Percentiles rank a stretch among this genome's conserved stretches.
Conservation (phyloP, 345 rosid genomes). For the Aquilaria sinensis region DNA sequence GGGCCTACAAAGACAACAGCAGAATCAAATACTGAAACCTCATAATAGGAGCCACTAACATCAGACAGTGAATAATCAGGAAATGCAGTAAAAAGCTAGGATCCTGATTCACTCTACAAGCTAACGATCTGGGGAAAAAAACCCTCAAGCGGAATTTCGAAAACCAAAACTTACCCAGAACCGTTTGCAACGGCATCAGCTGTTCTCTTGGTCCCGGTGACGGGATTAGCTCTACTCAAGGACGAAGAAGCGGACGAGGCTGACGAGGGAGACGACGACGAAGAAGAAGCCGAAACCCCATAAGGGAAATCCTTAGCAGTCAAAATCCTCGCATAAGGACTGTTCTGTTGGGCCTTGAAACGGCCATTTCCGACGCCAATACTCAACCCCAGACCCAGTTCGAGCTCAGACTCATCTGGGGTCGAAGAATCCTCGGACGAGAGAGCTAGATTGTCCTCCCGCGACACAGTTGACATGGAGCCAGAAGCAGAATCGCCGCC, state of each 20-base stretch:
- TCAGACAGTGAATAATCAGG: not conserved
- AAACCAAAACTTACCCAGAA: conserved; percentile 36
- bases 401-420: conserved; percentile 53
- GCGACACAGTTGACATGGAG: conserved; percentile 49
- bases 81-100: not conserved
- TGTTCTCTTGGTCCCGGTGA: conserved; percentile 56
- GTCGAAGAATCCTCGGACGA: conserved; percentile 79
- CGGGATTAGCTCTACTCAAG: conserved; percentile 36
- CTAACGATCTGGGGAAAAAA: not conserved
- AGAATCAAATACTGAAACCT: not conserved
- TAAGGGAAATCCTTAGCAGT: conserved; percentile 52
- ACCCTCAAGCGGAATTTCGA: not conserved
- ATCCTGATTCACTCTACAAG: too few relatives aligned
- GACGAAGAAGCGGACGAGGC: conserved; percentile 53
- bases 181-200: conserved; percentile 52
- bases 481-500: conserved; percentile 26
- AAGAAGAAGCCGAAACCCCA: conserved; percentile 18
- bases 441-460: conserved; percentile 41
- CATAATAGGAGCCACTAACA: not conserved
- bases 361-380: conserved; percentile 28
- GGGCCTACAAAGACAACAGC: too few relatives aligned
- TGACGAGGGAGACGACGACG: conserved; percentile 26
- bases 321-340: conserved; percentile 37
- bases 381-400: conserved; percentile 60
- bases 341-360: conserved; percentile 23